Base-by-base conservation (phyloP, 1,284 basidiomycete genomes). In the Fistulinella cinereoalba region DNA sequence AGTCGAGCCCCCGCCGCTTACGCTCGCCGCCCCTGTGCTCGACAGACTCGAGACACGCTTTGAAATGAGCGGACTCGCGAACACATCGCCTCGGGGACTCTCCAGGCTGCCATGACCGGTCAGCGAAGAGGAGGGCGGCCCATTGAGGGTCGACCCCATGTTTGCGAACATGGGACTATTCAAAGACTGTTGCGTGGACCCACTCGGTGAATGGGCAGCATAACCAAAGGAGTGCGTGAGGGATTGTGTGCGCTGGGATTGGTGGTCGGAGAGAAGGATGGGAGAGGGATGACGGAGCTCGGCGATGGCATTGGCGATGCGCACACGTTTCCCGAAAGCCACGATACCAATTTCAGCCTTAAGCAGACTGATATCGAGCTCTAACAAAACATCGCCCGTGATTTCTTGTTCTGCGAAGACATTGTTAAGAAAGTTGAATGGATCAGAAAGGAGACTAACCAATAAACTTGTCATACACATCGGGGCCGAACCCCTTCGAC, bases 291-390 rank as follows among this genome's bases (percentile, higher is more conserved):
- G 79, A 22, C 84, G 81, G 2, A 99, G 80, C 55, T 99, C 96
- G 19, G 82, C 72, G 62, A 99, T 97, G n/a, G 91, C 93, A 58
- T 96, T 94, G 27, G 90, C 86, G 46, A 99, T 93, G 43, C 93
- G 85, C 64, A 92, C 81, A 15, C 96, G 90, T 66, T 97, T 96
- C 19, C 96, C 97, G 58, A 97, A 97, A 2, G 94, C 92, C 52
- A 80, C 73, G 53, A 99, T 92, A 39, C 96, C 97, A 50, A 99
- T 89, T 71, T 99, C 97, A n/a, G 71, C 74, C 71, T 98, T 98
- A 58, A 99, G 83, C 16, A 97, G 76, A 58, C 88, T 88, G 41
- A 87, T 83, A 57, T 98, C 94, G 55, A 99, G 87, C 57, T 97
- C 95, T 46, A 99, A 80, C 5, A 99, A 79, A 19, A 98, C 90